Percentiles rank a stretch among this genome's conserved stretches.
These are phyloP conservation scores for Colletotrichum cordylinicola DNA, from an alignment of 2,329 filamentous ascomycete species.

Conservation along the genomic window DNA sequence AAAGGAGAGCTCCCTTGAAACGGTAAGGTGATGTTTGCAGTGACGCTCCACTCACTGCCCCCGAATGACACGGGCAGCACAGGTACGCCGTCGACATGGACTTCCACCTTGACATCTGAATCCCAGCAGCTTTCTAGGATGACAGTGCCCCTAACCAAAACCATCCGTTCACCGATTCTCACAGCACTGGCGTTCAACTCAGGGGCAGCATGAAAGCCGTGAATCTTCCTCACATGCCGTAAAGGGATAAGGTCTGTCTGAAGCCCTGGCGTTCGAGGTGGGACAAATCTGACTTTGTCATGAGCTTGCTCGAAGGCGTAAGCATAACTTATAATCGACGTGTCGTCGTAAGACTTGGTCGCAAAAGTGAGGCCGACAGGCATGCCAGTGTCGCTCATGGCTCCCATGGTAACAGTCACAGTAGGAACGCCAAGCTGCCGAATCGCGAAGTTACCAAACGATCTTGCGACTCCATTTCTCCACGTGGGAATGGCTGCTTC, in stretches of 20 bases:
- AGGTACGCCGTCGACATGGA: neutral
- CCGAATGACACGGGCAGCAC: neutral
- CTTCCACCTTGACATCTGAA: neutral
- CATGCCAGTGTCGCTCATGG: slow-evolving; percentile 27
- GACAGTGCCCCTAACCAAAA: neutral
- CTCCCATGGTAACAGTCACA: slow-evolving; percentile 32
- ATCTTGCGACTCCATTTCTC: slow-evolving; percentile 13
- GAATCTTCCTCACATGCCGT: neutral
- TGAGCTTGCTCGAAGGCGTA: slow-evolving; percentile 28
- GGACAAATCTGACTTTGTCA: neutral
- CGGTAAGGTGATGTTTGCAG: neutral
- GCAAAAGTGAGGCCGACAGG: slow-evolving; percentile 32
- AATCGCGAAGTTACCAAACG: slow-evolving; percentile 25
- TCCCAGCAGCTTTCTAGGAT: neutral
- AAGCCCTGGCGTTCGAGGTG: neutral
- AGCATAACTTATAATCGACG: slow-evolving; percentile 26
- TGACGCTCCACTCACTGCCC: neutral
- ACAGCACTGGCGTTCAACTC: neutral
- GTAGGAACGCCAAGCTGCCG: slow-evolving; percentile 31
- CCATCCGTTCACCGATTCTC: neutral
- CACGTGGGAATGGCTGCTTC: slow-evolving; percentile 44
- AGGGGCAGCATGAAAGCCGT: neutral
- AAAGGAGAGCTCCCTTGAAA: neutral
- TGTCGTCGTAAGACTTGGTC: slow-evolving; percentile 29
- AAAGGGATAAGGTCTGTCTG: neutral